Evolutionary conservation across 345 rosid genomes (phyloP).

Genomic region (Anastatica hierochuntica): DNA sequence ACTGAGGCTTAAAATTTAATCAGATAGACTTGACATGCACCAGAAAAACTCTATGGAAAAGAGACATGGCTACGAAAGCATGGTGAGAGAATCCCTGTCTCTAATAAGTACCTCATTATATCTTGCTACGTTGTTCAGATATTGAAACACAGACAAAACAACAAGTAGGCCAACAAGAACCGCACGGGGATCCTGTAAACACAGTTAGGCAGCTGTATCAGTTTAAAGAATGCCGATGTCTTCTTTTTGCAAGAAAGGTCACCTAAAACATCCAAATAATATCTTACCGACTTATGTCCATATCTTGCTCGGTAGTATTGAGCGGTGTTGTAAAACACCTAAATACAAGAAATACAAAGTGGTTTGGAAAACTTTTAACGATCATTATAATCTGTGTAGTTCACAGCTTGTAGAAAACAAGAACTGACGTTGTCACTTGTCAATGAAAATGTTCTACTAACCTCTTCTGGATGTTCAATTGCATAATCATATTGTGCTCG

Average conservation of each 20-base stretch:
- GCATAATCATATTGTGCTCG: constrained; percentile 94
- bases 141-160: constrained; percentile 79
- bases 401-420: constrained; percentile 4
- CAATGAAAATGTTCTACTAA: constrained; percentile 6
- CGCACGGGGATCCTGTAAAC: constrained; percentile 76
- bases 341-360: constrained; percentile 1
- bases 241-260: not conserved
- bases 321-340: constrained; percentile 94
- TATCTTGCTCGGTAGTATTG: constrained; percentile 83
- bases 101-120: constrained; percentile 63
- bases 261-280: not conserved
- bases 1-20: not conserved
- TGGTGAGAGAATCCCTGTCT: not conserved
- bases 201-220: constrained; percentile 20
- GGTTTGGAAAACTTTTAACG: not conserved
- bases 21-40: not conserved
- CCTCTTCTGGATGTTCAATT: constrained; percentile 94
- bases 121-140: constrained; percentile 70
- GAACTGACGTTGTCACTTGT: not conserved
- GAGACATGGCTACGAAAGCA: not conserved
- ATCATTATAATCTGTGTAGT: too few relatives aligned
- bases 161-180: constrained; percentile 80
- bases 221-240: not conserved
- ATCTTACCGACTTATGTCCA: constrained; percentile 88
- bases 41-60: not conserved